A percentile compares a stretch with the other conserved stretches of the same genome.
phyloP scores from a whole-genome alignment of 2,329 filamentous ascomycete genomes.

The Endoconidiophora polonica region DNA sequence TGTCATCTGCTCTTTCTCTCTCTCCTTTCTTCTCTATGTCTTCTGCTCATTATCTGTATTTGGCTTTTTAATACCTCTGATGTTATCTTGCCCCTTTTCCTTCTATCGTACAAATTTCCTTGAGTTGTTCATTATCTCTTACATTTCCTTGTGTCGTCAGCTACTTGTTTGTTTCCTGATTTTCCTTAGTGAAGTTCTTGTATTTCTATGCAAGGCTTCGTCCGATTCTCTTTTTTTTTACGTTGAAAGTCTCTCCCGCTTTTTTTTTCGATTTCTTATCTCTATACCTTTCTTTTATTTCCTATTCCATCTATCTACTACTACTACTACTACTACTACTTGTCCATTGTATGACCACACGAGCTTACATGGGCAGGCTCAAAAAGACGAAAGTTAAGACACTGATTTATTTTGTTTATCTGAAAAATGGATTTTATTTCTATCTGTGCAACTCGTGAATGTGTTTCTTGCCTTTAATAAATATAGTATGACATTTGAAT shows the following conservation, averaged over 20 bases:
- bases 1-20: background rate
- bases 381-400: background rate
- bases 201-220: conserved; percentile 15
- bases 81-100: background rate
- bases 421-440: background rate
- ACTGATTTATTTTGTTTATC: background rate
- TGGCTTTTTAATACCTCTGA: conserved; percentile 30
- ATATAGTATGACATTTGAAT: too few relatives aligned
- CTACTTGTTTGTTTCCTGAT: conserved; percentile 18
- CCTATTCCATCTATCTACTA: conserved; percentile 18
- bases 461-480: too few relatives aligned
- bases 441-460: too few relatives aligned
- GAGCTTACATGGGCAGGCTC: background rate
- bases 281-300: conserved; percentile 18
- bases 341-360: background rate
- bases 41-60: conserved; percentile 18
- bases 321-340: background rate
- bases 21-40: conserved; percentile 17
- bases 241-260: conserved; percentile 1
- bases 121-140: conserved; percentile 16
- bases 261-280: conserved; percentile 4
- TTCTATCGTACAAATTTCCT: conserved; percentile 13
- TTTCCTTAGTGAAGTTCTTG: conserved; percentile 17
- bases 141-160: background rate
- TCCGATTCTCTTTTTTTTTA: conserved; percentile 11